Percentiles rank a stretch among this genome's conserved stretches.
Evolutionary conservation across 2,329 filamentous ascomycete species (phyloP).

Genomic region (Stylonectria norvegica): DNA sequence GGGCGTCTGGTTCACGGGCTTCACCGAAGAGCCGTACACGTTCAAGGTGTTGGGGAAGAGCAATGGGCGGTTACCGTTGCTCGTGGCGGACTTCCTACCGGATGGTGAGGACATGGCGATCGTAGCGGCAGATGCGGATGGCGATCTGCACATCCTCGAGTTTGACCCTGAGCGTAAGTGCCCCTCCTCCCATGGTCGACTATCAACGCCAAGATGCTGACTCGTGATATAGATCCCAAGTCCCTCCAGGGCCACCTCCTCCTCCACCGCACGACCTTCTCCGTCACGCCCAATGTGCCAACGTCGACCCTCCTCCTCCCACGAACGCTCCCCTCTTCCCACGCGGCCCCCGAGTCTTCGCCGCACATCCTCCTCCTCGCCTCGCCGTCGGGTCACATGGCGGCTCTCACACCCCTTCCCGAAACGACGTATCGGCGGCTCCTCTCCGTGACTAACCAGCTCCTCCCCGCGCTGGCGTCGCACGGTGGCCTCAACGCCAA

Average conservation of each 20-base stretch:
- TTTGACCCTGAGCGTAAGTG: constrained; percentile 89
- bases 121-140: constrained; percentile 77
- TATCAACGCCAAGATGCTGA: no score
- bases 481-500: constrained; percentile 79
- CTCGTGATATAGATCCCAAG: constrained; percentile 84
- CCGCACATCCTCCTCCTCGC: constrained; percentile 61
- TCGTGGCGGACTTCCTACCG: constrained; percentile 84
- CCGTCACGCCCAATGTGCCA: constrained; percentile 73
- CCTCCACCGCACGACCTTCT: constrained; percentile 83
- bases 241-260: constrained; percentile 85
- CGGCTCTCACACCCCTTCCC: constrained; percentile 71
- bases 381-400: constrained; percentile 72
- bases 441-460: constrained; percentile 73
- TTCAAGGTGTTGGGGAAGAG: constrained; percentile 92
- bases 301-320: constrained; percentile 74
- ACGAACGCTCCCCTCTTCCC: constrained; percentile 50
- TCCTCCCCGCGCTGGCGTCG: constrained; percentile 72
- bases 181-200: neutral
- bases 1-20: constrained; percentile 93
- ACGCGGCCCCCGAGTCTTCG: constrained; percentile 25
- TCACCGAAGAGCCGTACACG: constrained; percentile 94
- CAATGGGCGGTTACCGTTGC: constrained; percentile 69
- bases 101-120: constrained; percentile 80
- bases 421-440: constrained; percentile 83
- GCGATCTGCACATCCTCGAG: constrained; percentile 83